Evolutionary conservation across 2,329 filamentous ascomycete genomes (phyloP).

Genomic region (Aspergillus sp.): DNA sequence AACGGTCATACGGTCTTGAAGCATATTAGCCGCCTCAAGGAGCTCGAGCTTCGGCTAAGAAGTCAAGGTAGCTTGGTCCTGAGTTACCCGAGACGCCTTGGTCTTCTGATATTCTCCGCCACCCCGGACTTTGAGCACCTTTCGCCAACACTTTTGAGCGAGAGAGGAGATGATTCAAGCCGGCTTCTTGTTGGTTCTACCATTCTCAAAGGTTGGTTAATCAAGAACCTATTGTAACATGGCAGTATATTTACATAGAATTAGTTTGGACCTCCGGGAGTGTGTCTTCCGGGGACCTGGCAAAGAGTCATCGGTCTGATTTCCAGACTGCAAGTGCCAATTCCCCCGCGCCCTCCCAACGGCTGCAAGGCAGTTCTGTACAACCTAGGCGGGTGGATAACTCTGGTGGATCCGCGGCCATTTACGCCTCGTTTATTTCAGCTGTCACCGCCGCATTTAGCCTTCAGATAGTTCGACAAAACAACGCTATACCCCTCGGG

Average conservation of each 20-base stretch:
- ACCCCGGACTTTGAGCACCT: constrained; percentile 40
- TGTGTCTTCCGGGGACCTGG: constrained; percentile 34
- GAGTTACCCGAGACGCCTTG: constrained; percentile 37
- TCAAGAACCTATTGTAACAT: neutral
- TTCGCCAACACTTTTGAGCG: constrained; percentile 26
- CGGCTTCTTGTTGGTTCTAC: constrained; percentile 33
- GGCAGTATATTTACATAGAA: constrained; percentile 27
- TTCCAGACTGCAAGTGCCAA: constrained; percentile 21
- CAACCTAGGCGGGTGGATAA: constrained; percentile 30
- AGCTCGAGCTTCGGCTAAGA: constrained; percentile 38
- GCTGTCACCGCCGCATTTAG: constrained; percentile 39
- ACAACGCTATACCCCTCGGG: constrained; percentile 41
- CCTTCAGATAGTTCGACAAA: constrained; percentile 35
- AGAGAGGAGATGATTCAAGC: constrained; percentile 25
- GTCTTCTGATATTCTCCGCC: constrained; percentile 43
- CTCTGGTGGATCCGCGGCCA: constrained; percentile 33
- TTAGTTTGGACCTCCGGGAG: constrained; percentile 29
- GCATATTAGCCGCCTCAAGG: constrained; percentile 41
- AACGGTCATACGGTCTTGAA: constrained; percentile 40
- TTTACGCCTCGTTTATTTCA: constrained; percentile 43
- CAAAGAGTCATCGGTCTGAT: constrained; percentile 37
- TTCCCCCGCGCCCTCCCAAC: constrained; percentile 22
- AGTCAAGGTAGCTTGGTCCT: constrained; percentile 39
- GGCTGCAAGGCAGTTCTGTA: constrained; percentile 24
- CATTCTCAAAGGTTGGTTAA: constrained; percentile 32